Evolutionary conservation across 192 early-diverging fungal genomes (phyloP), one percentile per base, ranked within the genome.

Genomic region (Diversispora epigaea): DNA sequence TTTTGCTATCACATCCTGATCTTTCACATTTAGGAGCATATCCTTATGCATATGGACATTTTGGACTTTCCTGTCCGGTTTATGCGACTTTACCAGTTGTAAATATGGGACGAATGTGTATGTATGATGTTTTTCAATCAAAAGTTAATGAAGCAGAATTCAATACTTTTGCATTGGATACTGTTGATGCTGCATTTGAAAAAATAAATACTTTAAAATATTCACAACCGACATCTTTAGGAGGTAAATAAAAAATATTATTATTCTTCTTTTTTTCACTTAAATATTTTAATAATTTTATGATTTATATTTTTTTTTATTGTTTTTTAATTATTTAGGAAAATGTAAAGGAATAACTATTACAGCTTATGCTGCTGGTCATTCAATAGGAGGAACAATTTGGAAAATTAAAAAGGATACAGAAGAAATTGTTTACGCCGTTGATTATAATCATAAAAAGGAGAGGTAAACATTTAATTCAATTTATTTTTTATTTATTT

Each of bases 341-440:
- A 95, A 94, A 63, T 90, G 91, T 80, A 80, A 90, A 73, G 92
- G 92, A 4, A 95, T 98, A 12, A 91, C 90, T 0, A 88, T 99
- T 43, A 96, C 95, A 6, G 94, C 97, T 7, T 93, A 93, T 81
- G 80, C 90, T 17, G 97, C 96, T 3, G 97, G 96, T 9, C 96
- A 98, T 77, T 90, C 97, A 1, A 85, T 99, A 40, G 97, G 97
- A 73, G 97, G 97, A 21, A 95, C 96, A 1, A 84, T 99, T 55
- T 99, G 97, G 97, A 95, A 93, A 63, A 94, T 99, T 67, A 92
- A 91, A 77, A 97, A 95, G 75, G 95, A 95, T 65, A 91, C 93
- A 15, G 95, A 99, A 76, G 89, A 92, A 9, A 93, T 99, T 68
- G 84, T 98, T 5, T 99, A 99, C 77, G 95, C 96, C 1, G 93